These are phyloP conservation scores for Sporothrix inflata DNA, from an alignment of 2,329 filamentous ascomycete species.

Conservation along the genomic window DNA sequence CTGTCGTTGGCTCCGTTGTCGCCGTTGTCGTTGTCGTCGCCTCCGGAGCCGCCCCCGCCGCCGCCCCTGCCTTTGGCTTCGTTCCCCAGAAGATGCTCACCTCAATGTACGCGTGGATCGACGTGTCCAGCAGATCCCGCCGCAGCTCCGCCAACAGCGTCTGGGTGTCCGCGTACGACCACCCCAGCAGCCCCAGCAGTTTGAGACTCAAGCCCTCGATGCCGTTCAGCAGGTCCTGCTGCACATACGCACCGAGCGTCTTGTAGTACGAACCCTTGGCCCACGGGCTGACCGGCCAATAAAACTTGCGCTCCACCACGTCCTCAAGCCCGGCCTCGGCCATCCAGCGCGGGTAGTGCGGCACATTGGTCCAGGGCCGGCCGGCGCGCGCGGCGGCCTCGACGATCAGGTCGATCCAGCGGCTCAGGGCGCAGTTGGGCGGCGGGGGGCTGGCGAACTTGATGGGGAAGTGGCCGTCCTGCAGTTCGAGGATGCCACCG, in stretches of 20 bases:
- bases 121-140: slow-evolving; percentile 21
- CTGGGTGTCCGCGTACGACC: slow-evolving; percentile 17
- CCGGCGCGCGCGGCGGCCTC: slow-evolving; percentile 32
- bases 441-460: slow-evolving; percentile 27
- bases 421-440: slow-evolving; percentile 27
- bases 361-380: slow-evolving; percentile 35
- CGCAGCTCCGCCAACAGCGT: slow-evolving; percentile 25
- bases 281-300: slow-evolving; percentile 38
- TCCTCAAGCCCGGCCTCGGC: slow-evolving; percentile 37
- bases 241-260: slow-evolving; percentile 34
- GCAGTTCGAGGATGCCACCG: slow-evolving; percentile 29
- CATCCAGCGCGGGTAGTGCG: slow-evolving; percentile 32
- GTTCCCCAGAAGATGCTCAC: slow-evolving; percentile 18
- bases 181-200: slow-evolving; percentile 23
- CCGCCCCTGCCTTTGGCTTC: neutral
- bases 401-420: slow-evolving; percentile 33
- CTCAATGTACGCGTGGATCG: slow-evolving; percentile 24
- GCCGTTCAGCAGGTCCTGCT: slow-evolving; percentile 33
- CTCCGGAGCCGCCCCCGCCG: neutral
- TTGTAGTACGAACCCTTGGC: slow-evolving; percentile 37
- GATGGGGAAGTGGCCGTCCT: slow-evolving; percentile 31
- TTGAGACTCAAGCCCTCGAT: slow-evolving; percentile 27
- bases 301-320: slow-evolving; percentile 37
- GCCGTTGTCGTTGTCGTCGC: neutral
- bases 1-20: neutral